Percentiles rank a stretch among this genome's conserved stretches.
These are phyloP conservation scores for Gnaphalium uliginosum DNA, from an alignment of 129 eudicot genomes.

Conservation along the genomic window DNA sequence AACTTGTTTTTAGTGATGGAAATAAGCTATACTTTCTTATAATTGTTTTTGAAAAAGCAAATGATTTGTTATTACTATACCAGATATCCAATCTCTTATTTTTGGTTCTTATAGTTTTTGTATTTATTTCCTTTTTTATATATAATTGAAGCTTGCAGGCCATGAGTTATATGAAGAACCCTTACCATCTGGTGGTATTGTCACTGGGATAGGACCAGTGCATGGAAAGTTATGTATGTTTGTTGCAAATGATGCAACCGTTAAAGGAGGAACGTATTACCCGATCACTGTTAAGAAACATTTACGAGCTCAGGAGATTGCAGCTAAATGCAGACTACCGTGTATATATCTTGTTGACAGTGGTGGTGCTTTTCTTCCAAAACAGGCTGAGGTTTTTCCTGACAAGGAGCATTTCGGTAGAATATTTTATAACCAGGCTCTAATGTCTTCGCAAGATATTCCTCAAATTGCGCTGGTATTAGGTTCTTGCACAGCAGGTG, in stretches of 20 bases:
- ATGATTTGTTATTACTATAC: too few relatives aligned
- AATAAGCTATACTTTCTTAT: background rate
- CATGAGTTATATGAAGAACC: constrained; percentile 77
- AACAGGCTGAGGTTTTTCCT: constrained; percentile 96
- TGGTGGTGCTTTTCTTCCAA: constrained; percentile 97
- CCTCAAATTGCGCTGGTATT: constrained; percentile 94
- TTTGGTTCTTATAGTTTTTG: constrained; percentile 14
- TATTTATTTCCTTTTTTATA: constrained; percentile 17
- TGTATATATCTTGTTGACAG: constrained; percentile 97
- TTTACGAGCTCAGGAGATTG: constrained; percentile 95
- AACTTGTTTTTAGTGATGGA: constrained; percentile 10
- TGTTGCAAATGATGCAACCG: constrained; percentile 95
- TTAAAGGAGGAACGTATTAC: constrained; percentile 89
- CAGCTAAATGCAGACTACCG: constrained; percentile 84
- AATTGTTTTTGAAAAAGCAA: background rate
- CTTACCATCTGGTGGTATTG: constrained; percentile 81
- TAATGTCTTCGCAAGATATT: constrained; percentile 90
- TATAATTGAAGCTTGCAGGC: constrained; percentile 73
- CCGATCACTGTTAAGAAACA: constrained; percentile 95
- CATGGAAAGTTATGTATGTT: constrained; percentile 94
- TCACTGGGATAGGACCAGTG: constrained; percentile 92
- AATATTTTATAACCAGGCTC: constrained; percentile 85
- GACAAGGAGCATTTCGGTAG: constrained; percentile 96
- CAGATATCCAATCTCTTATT: background rate
- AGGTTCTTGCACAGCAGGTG: constrained; percentile 99